These are phyloP conservation scores for Naumovozyma dairenensis DNA, from an alignment of 805 yeast species.

Conservation along the genomic window DNA sequence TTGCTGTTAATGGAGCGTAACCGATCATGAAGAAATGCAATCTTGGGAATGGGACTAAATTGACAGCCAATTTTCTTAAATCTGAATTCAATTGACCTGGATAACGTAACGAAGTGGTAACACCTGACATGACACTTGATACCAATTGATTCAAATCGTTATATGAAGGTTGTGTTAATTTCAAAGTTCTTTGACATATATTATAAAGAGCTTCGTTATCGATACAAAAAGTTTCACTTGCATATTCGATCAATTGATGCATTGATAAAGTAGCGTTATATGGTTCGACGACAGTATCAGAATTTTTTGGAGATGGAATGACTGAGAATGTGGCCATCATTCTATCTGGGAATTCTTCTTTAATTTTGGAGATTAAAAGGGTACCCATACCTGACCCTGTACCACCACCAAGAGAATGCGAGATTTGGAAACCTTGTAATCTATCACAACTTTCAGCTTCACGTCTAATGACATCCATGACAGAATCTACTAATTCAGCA, in stretches of 20 bases:
- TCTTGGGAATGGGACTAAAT: conserved; percentile 91
- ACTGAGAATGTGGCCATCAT: conserved; percentile 95
- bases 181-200: conserved; percentile 79
- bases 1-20: conserved; percentile 81
- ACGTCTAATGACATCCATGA: conserved; percentile 81
- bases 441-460: conserved; percentile 92
- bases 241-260: conserved; percentile 82
- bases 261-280: conserved; percentile 86
- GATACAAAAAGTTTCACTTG: conserved; percentile 91
- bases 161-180: conserved; percentile 69
- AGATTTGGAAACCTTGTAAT: conserved; percentile 88
- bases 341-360: conserved; percentile 91
- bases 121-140: conserved; percentile 90
- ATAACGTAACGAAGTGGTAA: conserved; percentile 85
- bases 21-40: conserved; percentile 94
- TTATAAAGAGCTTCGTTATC: conserved; percentile 90
- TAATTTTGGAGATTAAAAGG: conserved; percentile 67
- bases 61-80: conserved; percentile 85
- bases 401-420: conserved; percentile 82
- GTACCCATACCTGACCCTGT: conserved; percentile 98
- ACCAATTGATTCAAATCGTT: conserved; percentile 73
- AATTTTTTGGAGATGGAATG: conserved; percentile 81
- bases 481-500: conserved; percentile 85
- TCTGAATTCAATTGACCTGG: conserved; percentile 94
- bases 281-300: conserved; percentile 92